Conservation (phyloP, 495 filamentous ascomycete species). For the Talaromyces trachyspermus region DNA sequence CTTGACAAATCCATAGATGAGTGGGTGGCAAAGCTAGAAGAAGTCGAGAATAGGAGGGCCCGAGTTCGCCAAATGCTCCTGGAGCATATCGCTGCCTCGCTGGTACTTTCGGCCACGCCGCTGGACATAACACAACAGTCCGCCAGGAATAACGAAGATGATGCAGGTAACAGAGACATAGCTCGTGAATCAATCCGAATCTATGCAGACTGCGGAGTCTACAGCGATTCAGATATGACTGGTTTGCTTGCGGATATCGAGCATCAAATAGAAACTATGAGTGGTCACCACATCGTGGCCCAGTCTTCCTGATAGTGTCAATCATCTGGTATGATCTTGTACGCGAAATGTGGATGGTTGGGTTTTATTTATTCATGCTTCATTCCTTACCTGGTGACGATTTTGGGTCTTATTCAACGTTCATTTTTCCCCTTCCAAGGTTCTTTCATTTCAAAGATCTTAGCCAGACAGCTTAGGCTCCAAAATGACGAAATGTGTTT, state of each 20-base stretch:
- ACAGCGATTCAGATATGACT: constrained; percentile 57
- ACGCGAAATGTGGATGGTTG: background rate
- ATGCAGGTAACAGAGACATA: no score
- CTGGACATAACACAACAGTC: no score
- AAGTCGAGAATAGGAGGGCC: constrained; percentile 64
- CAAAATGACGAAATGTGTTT: no score
- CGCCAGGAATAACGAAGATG: no score
- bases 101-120: constrained; percentile 20
- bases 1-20: constrained; percentile 68
- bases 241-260: constrained; percentile 56
- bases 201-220: constrained; percentile 32
- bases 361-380: no score
- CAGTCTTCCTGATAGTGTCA: background rate
- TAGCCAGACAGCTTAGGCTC: no score
- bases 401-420: no score
- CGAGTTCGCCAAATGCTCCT: constrained; percentile 68
- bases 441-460: no score
- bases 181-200: constrained; percentile 47
- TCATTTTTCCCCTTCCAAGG: no score
- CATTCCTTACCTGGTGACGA: no score
- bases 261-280: constrained; percentile 49
- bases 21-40: constrained; percentile 65
- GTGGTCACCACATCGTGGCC: background rate
- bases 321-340: background rate
- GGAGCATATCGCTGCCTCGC: constrained; percentile 62